Evolutionary conservation across 2,329 filamentous ascomycete genomes (phyloP).

Genomic region (Penicillium sp.): DNA sequence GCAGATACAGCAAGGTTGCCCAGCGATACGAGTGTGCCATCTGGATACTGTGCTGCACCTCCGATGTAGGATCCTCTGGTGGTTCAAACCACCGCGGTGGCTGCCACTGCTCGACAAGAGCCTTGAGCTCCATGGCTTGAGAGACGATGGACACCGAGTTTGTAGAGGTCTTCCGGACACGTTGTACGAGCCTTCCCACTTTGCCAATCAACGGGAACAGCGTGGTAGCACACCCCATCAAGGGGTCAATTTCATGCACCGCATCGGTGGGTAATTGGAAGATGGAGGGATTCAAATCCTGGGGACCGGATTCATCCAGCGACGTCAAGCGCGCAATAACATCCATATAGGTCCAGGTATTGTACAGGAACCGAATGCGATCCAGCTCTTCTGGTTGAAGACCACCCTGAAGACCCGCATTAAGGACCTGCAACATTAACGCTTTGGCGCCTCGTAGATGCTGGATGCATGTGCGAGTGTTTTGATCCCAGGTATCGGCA

Average conservation of each 20-base stretch:
- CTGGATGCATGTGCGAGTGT: slow-evolving; percentile 68
- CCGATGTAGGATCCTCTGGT: slow-evolving; percentile 65
- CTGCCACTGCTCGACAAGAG: slow-evolving; percentile 62
- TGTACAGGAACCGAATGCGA: slow-evolving; percentile 67
- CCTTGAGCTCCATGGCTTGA: slow-evolving; percentile 63
- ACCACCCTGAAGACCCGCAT: slow-evolving; percentile 40
- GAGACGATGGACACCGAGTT: slow-evolving; percentile 64
- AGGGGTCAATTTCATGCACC: slow-evolving; percentile 64
- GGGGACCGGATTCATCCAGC: slow-evolving; percentile 59
- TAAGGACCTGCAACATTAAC: slow-evolving; percentile 62
- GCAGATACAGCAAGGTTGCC: slow-evolving; percentile 66
- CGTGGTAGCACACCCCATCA: slow-evolving; percentile 69
- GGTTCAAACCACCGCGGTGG: slow-evolving; percentile 60
- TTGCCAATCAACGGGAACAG: slow-evolving; percentile 70
- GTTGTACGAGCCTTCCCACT: slow-evolving; percentile 66
- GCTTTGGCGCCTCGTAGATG: slow-evolving; percentile 69
- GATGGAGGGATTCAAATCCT: slow-evolving; percentile 43
- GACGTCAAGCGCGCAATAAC: slow-evolving; percentile 70
- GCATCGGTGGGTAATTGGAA: slow-evolving; percentile 47
- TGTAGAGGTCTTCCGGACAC: slow-evolving; percentile 56
- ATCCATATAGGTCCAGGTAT: slow-evolving; percentile 74
- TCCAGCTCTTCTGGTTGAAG: slow-evolving; percentile 52
- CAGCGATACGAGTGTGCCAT: slow-evolving; percentile 69
- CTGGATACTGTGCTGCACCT: slow-evolving; percentile 65
- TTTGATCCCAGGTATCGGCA: slow-evolving; percentile 70